Evolutionary conservation across 163 green algal species (phyloP).

Genomic region (Scenedesmus sp.): DNA sequence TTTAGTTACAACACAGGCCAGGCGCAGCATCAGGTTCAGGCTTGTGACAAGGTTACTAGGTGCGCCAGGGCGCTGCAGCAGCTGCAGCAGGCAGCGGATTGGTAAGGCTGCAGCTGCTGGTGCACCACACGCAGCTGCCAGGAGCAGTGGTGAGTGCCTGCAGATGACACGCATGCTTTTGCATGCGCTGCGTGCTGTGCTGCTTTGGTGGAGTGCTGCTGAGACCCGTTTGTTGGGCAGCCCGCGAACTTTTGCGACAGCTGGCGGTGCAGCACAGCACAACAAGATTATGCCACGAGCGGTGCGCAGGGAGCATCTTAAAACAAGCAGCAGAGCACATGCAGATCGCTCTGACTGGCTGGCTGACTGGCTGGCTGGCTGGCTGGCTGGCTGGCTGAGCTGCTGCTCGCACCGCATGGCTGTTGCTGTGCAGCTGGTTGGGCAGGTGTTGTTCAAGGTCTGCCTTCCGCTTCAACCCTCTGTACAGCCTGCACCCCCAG

Average conservation of each 20-base stretch:
- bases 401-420: neutral
- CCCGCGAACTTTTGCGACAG: too few species aligned
- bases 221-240: too few species aligned
- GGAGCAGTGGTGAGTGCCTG: neutral
- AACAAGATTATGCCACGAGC: too few species aligned
- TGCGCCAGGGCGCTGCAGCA: too few species aligned
- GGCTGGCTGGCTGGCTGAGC: neutral
- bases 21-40: neutral
- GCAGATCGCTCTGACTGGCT: too few species aligned
- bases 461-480: neutral
- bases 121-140: neutral
- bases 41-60: neutral
- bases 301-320: too few species aligned
- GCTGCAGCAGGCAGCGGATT: neutral
- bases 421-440: neutral
- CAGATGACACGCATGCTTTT: neutral
- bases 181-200: neutral
- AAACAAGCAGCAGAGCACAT: too few species aligned
- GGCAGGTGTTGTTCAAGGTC: neutral
- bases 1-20: neutral
- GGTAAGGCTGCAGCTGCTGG: too few species aligned
- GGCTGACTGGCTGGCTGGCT: neutral
- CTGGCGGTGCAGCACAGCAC: too few species aligned
- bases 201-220: too few species aligned
- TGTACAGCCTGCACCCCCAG: slow-evolving; percentile 17